These are phyloP conservation scores for Daedalea quercina DNA, from an alignment of 768 basidiomycete genomes.

Conservation along the genomic window DNA sequence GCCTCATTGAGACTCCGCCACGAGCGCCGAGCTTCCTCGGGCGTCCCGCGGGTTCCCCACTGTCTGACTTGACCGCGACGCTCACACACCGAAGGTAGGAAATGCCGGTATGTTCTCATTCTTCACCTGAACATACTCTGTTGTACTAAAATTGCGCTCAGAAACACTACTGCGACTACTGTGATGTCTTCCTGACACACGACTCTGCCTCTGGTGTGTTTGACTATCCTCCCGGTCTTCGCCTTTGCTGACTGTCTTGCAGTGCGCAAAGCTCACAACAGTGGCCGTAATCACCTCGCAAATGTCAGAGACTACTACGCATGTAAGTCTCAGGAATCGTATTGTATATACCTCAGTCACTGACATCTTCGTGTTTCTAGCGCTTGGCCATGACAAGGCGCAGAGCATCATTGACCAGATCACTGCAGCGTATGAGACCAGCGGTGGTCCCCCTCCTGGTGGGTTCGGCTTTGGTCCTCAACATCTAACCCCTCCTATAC, in stretches of 20 bases:
- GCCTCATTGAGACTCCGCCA: slow-evolving; percentile 11
- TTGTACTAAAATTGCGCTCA: slow-evolving; percentile 23
- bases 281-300: slow-evolving; percentile 91
- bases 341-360: neutral
- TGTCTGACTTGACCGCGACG: neutral
- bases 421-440: slow-evolving; percentile 84
- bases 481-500: slow-evolving; percentile 44
- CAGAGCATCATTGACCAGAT: slow-evolving; percentile 99
- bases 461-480: slow-evolving; percentile 85
- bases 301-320: slow-evolving; percentile 98
- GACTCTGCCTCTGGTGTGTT: slow-evolving; percentile 83
- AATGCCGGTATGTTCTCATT: slow-evolving; percentile 57
- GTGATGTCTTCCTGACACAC: slow-evolving; percentile 91
- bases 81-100: slow-evolving; percentile 6
- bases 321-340: slow-evolving; percentile 40
- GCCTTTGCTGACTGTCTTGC: slow-evolving; percentile 8
- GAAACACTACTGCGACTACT: slow-evolving; percentile 95
- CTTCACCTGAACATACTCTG: neutral
- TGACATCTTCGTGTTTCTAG: slow-evolving; percentile 30
- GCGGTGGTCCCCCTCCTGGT: slow-evolving; percentile 80
- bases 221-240: slow-evolving; percentile 11
- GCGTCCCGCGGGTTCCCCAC: neutral
- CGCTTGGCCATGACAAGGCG: slow-evolving; percentile 92
- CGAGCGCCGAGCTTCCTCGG: slow-evolving; percentile 1
- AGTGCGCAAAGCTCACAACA: slow-evolving; percentile 99